phyloP scores from a whole-genome alignment of 495 filamentous ascomycete species.

The Pseudoneurospora amorphoporcata region DNA sequence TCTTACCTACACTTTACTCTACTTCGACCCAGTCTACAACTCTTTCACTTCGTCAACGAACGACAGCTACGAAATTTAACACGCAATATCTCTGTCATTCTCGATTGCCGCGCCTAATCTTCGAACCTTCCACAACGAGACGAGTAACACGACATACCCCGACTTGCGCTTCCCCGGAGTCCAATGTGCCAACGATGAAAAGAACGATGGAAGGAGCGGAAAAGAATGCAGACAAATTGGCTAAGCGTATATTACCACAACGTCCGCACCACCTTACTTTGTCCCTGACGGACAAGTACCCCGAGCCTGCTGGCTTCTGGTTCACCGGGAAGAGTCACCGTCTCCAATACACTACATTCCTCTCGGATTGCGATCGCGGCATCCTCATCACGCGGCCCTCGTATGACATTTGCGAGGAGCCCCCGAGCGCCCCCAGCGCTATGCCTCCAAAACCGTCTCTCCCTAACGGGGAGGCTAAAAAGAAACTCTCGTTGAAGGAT shows the following conservation, averaged over 20 bases:
- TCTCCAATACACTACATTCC: slow-evolving; percentile 35
- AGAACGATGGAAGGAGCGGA: slow-evolving; percentile 41
- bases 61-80: neutral
- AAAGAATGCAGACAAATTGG: slow-evolving; percentile 32
- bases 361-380: slow-evolving; percentile 37
- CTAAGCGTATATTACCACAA: slow-evolving; percentile 32
- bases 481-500: slow-evolving; percentile 39
- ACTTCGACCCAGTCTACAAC: neutral
- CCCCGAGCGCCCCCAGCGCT: slow-evolving; percentile 13
- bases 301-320: slow-evolving; percentile 26
- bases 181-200: slow-evolving; percentile 25
- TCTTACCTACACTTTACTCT: neutral
- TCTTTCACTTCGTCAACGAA: neutral
- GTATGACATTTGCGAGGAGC: slow-evolving; percentile 34
- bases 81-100: neutral
- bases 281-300: slow-evolving; percentile 26
- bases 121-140: neutral
- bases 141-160: neutral
- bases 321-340: slow-evolving; percentile 25
- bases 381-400: slow-evolving; percentile 34
- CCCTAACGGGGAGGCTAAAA: slow-evolving; percentile 30
- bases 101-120: neutral
- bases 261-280: slow-evolving; percentile 34
- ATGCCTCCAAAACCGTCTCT: slow-evolving; percentile 13
- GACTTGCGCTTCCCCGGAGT: neutral